phyloP scores from a whole-genome alignment of 306 rosid genomes.

The Acacia melanoxylon region DNA sequence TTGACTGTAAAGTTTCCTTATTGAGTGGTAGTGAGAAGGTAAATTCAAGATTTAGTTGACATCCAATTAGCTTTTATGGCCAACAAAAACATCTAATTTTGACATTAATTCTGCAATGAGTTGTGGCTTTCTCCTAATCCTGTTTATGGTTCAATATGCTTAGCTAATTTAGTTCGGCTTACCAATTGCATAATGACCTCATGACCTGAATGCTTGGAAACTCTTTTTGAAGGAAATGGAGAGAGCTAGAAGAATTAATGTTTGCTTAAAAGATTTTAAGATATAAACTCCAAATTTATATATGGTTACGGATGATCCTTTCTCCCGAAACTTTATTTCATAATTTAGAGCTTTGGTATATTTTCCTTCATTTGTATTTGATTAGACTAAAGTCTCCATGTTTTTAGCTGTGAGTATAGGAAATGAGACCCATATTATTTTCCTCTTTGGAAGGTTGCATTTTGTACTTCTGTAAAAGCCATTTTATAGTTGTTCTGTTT shows the following conservation, averaged over 20 bases:
- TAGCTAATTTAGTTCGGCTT: background rate
- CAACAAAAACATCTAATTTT: background rate
- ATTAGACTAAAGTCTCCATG: constrained; percentile 15
- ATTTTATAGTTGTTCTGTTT: too few species aligned
- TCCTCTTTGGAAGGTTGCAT: too few species aligned
- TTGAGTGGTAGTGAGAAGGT: constrained; percentile 99
- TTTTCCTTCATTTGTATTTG: background rate
- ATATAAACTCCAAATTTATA: constrained; percentile 10
- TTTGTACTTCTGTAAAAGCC: too few species aligned
- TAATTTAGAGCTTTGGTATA: background rate
- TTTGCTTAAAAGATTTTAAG: constrained; percentile 12
- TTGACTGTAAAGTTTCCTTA: constrained; percentile 88
- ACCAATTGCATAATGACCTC: background rate
- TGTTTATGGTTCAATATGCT: background rate
- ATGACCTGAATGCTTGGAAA: background rate
- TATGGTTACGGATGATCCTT: background rate
- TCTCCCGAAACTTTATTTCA: background rate
- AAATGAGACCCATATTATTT: background rate
- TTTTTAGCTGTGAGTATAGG: background rate
- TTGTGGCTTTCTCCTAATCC: constrained; percentile 14
- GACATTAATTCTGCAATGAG: constrained; percentile 10
- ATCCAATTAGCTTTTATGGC: background rate
- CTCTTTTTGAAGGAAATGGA: constrained; percentile 3
- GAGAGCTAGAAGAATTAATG: constrained; percentile 17
- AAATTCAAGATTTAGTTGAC: constrained; percentile 20